Percentiles rank a stretch among this genome's conserved stretches.
phyloP scores from a whole-genome alignment of 2,329 filamentous ascomycete genomes.

The Stagonosporopsis chrysanthemi region DNA sequence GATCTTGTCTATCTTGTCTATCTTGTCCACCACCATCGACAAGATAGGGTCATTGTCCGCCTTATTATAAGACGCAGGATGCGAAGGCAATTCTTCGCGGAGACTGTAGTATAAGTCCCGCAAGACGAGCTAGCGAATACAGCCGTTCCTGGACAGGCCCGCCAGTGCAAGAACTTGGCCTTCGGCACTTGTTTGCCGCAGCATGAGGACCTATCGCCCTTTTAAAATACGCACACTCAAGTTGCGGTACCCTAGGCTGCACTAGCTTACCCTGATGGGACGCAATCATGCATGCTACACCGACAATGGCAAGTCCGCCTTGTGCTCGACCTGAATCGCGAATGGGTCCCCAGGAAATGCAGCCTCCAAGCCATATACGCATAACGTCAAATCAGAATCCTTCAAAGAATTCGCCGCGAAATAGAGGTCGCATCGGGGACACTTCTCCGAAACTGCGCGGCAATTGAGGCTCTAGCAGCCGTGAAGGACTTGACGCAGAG shows the following conservation, averaged over 20 bases:
- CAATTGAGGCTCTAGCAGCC: conserved; percentile 4
- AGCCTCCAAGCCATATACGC: neutral
- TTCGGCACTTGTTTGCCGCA: neutral
- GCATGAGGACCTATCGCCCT: neutral
- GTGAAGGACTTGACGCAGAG: neutral
- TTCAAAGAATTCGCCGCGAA: conserved; percentile 1
- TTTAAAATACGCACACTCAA: neutral
- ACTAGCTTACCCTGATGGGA: neutral
- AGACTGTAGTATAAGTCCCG: neutral
- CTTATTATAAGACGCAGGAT: neutral
- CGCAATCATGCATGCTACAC: neutral
- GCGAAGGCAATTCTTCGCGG: neutral
- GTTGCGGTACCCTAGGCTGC: neutral
- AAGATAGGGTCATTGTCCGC: neutral
- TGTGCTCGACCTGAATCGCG: conserved; percentile 1
- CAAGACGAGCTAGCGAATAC: neutral
- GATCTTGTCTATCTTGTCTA: neutral
- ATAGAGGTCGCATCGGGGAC: neutral
- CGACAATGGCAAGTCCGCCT: neutral
- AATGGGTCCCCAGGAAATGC: neutral
- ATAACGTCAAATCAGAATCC: conserved; percentile 6
- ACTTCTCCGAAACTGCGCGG: neutral
- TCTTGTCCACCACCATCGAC: neutral
- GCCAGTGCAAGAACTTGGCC: neutral
- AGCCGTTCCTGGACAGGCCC: conserved; percentile 1